A percentile compares a stretch with the other conserved stretches of the same genome.
These are phyloP conservation scores for Ophiocordyceps sinensis DNA, from an alignment of 2,329 filamentous ascomycete species.

Conservation along the genomic window DNA sequence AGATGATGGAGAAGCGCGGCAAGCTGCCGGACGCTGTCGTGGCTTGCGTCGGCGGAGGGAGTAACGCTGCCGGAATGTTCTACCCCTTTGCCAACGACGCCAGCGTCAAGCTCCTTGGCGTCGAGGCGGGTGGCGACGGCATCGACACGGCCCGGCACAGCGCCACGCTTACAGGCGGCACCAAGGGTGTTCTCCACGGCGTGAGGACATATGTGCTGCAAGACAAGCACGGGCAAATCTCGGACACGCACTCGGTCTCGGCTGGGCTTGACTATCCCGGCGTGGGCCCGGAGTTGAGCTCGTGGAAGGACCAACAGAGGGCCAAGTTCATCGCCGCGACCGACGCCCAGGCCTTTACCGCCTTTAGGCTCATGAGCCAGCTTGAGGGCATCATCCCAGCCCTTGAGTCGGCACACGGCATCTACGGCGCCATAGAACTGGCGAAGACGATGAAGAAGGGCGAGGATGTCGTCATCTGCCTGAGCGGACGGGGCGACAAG, in stretches of 20 bases:
- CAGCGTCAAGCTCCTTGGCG: slow-evolving; percentile 76
- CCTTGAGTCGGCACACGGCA: slow-evolving; percentile 82
- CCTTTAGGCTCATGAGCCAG: slow-evolving; percentile 73
- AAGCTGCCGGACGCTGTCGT: slow-evolving; percentile 93
- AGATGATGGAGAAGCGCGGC: slow-evolving; percentile 72
- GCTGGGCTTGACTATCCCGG: slow-evolving; percentile 95
- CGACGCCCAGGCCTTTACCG: slow-evolving; percentile 76
- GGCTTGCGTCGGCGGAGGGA: slow-evolving; percentile 89
- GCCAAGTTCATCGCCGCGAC: slow-evolving; percentile 86
- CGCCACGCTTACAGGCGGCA: slow-evolving; percentile 73
- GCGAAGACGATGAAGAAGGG: slow-evolving; percentile 86
- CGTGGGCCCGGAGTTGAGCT: slow-evolving; percentile 81
- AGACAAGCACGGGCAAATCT: slow-evolving; percentile 82
- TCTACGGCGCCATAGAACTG: slow-evolving; percentile 77
- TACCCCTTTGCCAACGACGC: slow-evolving; percentile 83
- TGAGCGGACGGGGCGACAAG: slow-evolving; percentile 92
- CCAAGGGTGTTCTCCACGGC: slow-evolving; percentile 87
- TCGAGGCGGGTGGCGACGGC: slow-evolving; percentile 91
- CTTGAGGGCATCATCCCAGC: slow-evolving; percentile 95
- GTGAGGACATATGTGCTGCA: slow-evolving; percentile 94
- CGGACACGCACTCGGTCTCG: slow-evolving; percentile 90
- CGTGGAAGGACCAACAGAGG: slow-evolving; percentile 82
- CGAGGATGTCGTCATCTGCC: slow-evolving; percentile 82
- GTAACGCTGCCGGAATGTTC: slow-evolving; percentile 96
- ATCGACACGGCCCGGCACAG: slow-evolving; percentile 74